Conservation (phyloP, 192 early-diverging fungal genomes). For the Coemansia erecta region DNA sequence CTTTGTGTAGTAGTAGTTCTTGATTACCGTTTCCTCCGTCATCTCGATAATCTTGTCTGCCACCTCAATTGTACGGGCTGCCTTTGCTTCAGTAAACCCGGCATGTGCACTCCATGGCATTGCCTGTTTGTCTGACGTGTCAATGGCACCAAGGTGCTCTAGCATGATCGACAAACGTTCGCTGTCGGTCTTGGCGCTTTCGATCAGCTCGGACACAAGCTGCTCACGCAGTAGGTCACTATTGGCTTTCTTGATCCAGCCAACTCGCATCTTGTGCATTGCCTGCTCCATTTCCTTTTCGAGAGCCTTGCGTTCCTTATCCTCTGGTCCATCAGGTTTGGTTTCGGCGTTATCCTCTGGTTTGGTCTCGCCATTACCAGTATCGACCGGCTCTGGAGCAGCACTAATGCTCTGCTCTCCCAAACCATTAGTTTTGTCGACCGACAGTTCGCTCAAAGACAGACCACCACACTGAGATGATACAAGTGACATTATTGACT, state of each 20-base stretch:
- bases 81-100: slow-evolving; percentile 11
- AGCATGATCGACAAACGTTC: slow-evolving; percentile 49
- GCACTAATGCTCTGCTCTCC: too few species aligned
- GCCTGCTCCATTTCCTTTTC: slow-evolving; percentile 60
- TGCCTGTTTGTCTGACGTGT: slow-evolving; percentile 54
- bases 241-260: slow-evolving; percentile 75
- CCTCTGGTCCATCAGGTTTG: slow-evolving; percentile 47
- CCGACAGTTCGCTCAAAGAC: too few species aligned
- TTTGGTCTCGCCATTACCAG: too few species aligned
- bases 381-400: too few species aligned
- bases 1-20: slow-evolving; percentile 33
- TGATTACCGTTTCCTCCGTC: slow-evolving; percentile 62
- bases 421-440: too few species aligned
- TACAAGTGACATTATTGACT: too few species aligned
- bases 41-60: slow-evolving; percentile 60
- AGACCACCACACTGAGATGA: too few species aligned
- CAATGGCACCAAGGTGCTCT: slow-evolving; percentile 46
- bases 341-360: slow-evolving; percentile 25
- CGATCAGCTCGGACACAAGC: slow-evolving; percentile 64
- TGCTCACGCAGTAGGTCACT: slow-evolving; percentile 56
- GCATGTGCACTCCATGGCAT: slow-evolving; percentile 33
- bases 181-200: slow-evolving; percentile 56
- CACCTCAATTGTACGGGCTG: slow-evolving; percentile 22
- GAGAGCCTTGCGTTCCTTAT: slow-evolving; percentile 44
- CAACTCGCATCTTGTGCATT: slow-evolving; percentile 75